phyloP scores from a whole-genome alignment of 148 eudicot genomes.

The Polygonum maritimum region DNA sequence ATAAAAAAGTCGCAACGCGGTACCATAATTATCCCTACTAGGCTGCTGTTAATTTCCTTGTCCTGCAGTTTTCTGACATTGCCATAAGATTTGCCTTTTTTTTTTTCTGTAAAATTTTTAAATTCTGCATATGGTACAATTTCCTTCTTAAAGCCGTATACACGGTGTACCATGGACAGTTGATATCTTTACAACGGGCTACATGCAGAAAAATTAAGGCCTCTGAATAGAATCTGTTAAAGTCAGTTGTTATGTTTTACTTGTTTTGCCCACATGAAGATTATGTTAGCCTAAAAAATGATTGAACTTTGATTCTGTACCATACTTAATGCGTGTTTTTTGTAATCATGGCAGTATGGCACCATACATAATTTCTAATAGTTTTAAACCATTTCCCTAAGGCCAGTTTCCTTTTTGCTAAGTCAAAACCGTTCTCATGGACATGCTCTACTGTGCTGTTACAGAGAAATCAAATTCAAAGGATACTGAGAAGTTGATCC shows the following conservation, averaged over 20 bases:
- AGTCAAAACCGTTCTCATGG: background rate
- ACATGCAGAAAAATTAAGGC: background rate
- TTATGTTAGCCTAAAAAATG: background rate
- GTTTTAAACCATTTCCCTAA: background rate
- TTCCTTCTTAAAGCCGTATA: background rate
- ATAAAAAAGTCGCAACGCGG: constrained; percentile 44
- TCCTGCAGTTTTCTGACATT: background rate
- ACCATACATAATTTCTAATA: background rate
- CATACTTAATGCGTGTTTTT: background rate
- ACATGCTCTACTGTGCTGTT: background rate
- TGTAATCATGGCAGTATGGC: background rate
- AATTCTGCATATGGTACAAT: background rate
- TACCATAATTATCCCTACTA: constrained; percentile 13
- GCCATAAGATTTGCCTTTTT: background rate
- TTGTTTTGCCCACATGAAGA: background rate
- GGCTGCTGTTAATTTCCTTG: background rate
- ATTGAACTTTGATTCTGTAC: background rate
- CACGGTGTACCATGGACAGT: background rate
- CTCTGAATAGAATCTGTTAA: background rate
- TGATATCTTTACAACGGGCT: background rate
- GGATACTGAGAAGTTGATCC: constrained; percentile 35
- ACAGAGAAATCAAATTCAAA: constrained; percentile 37
- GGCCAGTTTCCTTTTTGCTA: background rate
- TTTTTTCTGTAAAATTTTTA: too few species aligned
- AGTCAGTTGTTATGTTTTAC: background rate